Base-by-base conservation (phyloP, 176 grass and related monocot genomes). In the Carex parvula region DNA sequence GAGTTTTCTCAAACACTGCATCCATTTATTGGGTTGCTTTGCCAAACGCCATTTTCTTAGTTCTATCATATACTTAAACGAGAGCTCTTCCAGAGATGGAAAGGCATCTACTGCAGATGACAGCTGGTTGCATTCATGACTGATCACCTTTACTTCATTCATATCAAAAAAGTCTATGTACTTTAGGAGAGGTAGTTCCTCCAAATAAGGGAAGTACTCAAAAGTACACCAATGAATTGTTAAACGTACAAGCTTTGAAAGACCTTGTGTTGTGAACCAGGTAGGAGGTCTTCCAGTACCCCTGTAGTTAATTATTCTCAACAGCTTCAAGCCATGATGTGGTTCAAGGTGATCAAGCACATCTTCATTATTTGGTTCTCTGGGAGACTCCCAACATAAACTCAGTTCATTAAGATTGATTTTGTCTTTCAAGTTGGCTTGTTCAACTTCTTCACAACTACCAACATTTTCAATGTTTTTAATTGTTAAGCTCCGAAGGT, bases 371-470 rank as follows among this genome's bases (percentile, higher is more conserved):
- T 29, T 29, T 29, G 26, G 1, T 29, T 29, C 26, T 29, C 26
- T 1, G 26, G 8, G 21, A 13, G 0, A 21, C 7, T 14, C 70
- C 86, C 84, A 44, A 1, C 14, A 0, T 18, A 88, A 46, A 32
- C 13, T 17, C 60, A 84, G 44, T 5, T 17, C 54, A 17, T 55
- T 18, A 48, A 88, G 81, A 39, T 67, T 46, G 1, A 16, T 26
- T 79, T 84, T 88, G 9, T 67, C 37, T 41, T 18, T 79, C 59
- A 84, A 66, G 48, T 79, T 67, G 16, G 86, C 70, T 57, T 79
- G 5, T 16, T 17, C 68, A 3, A 58, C 86, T 54, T 88, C 70
- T 54, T 84, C 39, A 71, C n/a, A 13, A 18, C 20, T 79, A 39
- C 29, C 12, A n/a, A 88, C 81, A 84, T 79, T n/a, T 9, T 78